These are phyloP conservation scores for Kwoniella dendrophila DNA, from an alignment of 768 basidiomycete genomes.

Conservation along the genomic window DNA sequence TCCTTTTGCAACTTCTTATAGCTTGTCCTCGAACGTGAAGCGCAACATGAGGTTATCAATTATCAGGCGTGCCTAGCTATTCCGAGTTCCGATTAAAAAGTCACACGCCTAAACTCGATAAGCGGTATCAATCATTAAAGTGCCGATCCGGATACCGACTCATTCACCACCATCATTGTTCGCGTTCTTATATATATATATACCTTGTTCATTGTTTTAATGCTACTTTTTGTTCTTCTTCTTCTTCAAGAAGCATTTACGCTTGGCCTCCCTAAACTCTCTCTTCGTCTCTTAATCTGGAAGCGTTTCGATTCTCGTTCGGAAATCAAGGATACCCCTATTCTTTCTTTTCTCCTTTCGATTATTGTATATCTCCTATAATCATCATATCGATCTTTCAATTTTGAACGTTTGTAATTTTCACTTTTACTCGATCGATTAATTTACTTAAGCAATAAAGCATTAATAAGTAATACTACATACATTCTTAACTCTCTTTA, in stretches of 20 bases:
- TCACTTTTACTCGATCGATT: conserved; percentile 13
- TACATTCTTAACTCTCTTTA: not conserved
- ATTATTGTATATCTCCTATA: not conserved
- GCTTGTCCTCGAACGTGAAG: too few species aligned
- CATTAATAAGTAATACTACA: conserved; percentile 1
- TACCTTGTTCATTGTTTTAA: not conserved
- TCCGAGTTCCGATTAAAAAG: not conserved
- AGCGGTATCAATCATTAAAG: not conserved
- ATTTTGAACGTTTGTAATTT: not conserved
- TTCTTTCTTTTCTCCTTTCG: not conserved
- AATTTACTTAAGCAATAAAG: conserved; percentile 8
- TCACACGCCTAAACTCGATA: not conserved
- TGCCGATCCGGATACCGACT: not conserved
- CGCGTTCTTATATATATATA: too few species aligned
- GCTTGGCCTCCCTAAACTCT: conserved; percentile 1
- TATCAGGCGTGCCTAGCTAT: not conserved
- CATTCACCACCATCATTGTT: not conserved
- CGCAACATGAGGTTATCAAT: not conserved
- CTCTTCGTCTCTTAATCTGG: conserved; percentile 1
- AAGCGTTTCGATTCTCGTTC: not conserved
- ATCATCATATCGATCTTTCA: too few species aligned
- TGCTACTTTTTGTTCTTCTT: not conserved
- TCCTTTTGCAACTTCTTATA: not conserved
- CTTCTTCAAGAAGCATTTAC: conserved; percentile 5
- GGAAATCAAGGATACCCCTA: conserved; percentile 16